These are phyloP conservation scores for Neocallimastix lanati DNA, from an alignment of 192 early-diverging fungal genomes.

Conservation along the genomic window DNA sequence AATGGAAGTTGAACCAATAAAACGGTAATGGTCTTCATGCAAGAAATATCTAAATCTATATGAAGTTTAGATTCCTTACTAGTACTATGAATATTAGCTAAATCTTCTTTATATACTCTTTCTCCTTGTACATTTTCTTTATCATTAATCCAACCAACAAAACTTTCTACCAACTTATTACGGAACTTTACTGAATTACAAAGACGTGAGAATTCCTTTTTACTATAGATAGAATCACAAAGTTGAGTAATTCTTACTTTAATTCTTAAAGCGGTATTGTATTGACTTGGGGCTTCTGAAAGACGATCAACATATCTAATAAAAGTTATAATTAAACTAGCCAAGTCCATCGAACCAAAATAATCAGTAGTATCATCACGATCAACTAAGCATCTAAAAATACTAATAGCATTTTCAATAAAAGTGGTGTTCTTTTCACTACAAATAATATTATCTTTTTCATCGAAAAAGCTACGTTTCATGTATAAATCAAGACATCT, in stretches of 20 bases:
- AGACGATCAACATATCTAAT: constrained; percentile 53
- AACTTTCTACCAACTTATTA: constrained; percentile 48
- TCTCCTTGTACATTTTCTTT: background rate
- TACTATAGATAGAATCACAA: constrained; percentile 48
- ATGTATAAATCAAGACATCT: constrained; percentile 26
- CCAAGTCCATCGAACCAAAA: constrained; percentile 48
- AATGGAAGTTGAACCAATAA: constrained; percentile 53
- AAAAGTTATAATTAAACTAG: constrained; percentile 40
- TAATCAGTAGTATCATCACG: constrained; percentile 34
- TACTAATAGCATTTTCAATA: constrained; percentile 53
- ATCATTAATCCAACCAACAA: constrained; percentile 54
- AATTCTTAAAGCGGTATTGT: constrained; percentile 37
- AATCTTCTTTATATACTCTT: background rate
- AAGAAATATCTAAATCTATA: constrained; percentile 55
- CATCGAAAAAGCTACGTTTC: constrained; percentile 37
- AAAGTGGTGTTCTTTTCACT: constrained; percentile 48
- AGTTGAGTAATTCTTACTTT: constrained; percentile 60
- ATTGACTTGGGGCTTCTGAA: constrained; percentile 3
- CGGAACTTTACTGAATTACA: constrained; percentile 53
- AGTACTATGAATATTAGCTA: background rate
- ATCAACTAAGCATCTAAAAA: constrained; percentile 53
- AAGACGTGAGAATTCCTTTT: constrained; percentile 52
- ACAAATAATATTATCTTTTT: constrained; percentile 27
- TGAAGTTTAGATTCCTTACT: constrained; percentile 30
- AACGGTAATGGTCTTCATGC: constrained; percentile 52